Evolutionary conservation across 2,329 filamentous ascomycete species (phyloP), one percentile per base, ranked within the genome.

Genomic region (Penicillium polonicum): DNA sequence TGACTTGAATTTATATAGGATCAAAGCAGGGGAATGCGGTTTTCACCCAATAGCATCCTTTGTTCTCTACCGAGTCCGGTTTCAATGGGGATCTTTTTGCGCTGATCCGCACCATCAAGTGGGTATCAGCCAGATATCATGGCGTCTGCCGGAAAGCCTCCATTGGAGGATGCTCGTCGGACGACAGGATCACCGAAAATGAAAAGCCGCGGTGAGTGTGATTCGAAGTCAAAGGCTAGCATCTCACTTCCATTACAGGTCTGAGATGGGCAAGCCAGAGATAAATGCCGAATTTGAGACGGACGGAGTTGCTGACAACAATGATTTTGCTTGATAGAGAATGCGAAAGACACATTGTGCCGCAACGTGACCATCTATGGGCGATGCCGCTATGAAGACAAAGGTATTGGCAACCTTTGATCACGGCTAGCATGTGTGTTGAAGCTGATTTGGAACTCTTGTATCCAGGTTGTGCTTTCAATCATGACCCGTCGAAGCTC

Each of bases 361-460:
- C 88, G 92, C 71, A 96, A 97, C 77, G 88, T 97, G 60, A 84
- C 92, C 61, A 96, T 97, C 68, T 96, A 96, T 74, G 92, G 92
- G 55, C 90, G 93, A 76, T 97, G 92, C 75, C 88, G 91, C 63
- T 96, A 92, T 76, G 90, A 95, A 79, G 91, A 95, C 72, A 88
- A 90, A 78, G 91, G 90, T 78, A 62, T 43, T n/a, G 13, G 13
- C 13, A 13, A 36, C 51, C 29, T 12, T 48, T 52, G 27, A 39
- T 46, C 39, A 57, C 29, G 13, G 33, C 15, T 19, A 44, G 27
- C 7, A 23, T 54, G 45, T 29, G 27, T 38, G 29, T n/a, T 57
- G 38, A 48, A 59, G 31, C 55, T 60, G 42, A 57, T 46, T 53
- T 63, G 58, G 55, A 48, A 52, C 39, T 27, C n/a, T 41, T 27